Evolutionary conservation across 2,329 filamentous ascomycete genomes (phyloP).

Genomic region (Pseudogymnoascus sp.): DNA sequence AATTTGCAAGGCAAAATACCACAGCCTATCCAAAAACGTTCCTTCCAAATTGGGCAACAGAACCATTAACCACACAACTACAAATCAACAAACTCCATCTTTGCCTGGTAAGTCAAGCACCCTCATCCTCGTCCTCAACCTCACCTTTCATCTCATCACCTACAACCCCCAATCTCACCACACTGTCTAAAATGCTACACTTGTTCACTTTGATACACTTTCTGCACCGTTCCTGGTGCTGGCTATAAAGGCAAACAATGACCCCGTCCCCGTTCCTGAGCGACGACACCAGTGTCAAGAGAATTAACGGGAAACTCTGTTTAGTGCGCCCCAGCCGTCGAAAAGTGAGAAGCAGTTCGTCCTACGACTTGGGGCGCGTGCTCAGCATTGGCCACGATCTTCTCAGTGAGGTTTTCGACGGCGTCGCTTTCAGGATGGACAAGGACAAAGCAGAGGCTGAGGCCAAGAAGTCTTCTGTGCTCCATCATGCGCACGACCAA

Average conservation of each 20-base stretch:
- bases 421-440: background rate
- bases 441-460: background rate
- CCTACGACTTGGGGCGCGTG: background rate
- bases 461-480: background rate
- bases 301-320: conserved; percentile 5
- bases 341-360: background rate
- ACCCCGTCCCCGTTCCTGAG: background rate
- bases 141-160: background rate
- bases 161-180: background rate
- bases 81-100: background rate
- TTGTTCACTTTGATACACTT: background rate
- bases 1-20: background rate
- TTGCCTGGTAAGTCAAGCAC: background rate
- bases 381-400: background rate
- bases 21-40: background rate
- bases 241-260: conserved; percentile 2
- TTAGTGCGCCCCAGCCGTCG: background rate
- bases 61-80: background rate
- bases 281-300: background rate
- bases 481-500: background rate
- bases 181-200: background rate
- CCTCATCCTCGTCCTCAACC: background rate
- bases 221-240: background rate
- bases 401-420: background rate
- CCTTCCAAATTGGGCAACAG: background rate